Conservation (phyloP, 768 basidiomycete genomes). For the Agaricus subrufescens region DNA sequence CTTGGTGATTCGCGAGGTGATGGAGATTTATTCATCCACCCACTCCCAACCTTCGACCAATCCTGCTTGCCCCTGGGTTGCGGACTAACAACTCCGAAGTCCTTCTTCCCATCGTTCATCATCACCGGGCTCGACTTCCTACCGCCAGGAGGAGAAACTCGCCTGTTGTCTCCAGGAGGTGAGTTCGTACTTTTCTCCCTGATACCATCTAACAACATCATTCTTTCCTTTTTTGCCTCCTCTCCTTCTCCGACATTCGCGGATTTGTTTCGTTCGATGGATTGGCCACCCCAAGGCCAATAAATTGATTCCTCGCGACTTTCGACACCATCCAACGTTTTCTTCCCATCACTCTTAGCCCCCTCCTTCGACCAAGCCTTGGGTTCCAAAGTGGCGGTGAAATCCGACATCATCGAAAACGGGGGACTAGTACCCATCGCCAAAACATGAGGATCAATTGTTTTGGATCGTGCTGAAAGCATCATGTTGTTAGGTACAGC, state of each 20-base stretch:
- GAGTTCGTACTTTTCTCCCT: slow-evolving; percentile 21
- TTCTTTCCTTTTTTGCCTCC: slow-evolving; percentile 1
- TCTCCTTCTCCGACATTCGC: background rate
- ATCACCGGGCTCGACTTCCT: background rate
- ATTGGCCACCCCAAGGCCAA: slow-evolving; percentile 17
- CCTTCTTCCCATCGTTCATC: background rate
- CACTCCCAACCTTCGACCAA: background rate
- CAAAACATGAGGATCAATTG: background rate
- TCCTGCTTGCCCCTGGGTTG: background rate
- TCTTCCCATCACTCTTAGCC: background rate
- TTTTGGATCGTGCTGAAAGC: no score
- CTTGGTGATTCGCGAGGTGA: no score
- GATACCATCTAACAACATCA: slow-evolving; percentile 15
- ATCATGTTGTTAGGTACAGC: no score
- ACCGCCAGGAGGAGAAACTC: background rate
- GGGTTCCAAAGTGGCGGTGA: background rate
- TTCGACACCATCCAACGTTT: slow-evolving; percentile 1
- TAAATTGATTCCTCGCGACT: slow-evolving; percentile 5
- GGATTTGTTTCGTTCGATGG: no score
- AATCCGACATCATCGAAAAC: slow-evolving; percentile 21
- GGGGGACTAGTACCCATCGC: slow-evolving; percentile 27
- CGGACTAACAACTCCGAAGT: background rate
- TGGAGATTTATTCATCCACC: background rate
- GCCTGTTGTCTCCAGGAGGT: slow-evolving; percentile 10
- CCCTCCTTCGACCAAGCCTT: background rate